Conservation (phyloP, 805 yeast genomes). For the Starmerella sirachaensis region DNA sequence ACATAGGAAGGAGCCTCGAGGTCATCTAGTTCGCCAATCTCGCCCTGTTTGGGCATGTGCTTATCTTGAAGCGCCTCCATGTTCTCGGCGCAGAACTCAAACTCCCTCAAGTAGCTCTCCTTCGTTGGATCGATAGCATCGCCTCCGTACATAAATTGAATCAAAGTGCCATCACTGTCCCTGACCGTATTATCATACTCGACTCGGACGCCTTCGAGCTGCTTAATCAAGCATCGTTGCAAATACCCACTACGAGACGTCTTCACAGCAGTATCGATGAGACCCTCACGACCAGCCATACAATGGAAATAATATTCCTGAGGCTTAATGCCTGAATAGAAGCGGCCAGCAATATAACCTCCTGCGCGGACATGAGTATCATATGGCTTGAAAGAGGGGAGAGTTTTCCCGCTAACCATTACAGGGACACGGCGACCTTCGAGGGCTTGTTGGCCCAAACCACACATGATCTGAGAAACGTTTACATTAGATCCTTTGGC, state of each 20-base stretch:
- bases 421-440: slow-evolving; percentile 99
- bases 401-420: slow-evolving; percentile 95
- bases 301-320: slow-evolving; percentile 99
- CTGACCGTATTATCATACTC: slow-evolving; percentile 91
- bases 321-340: slow-evolving; percentile 94
- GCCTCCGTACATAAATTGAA: slow-evolving; percentile 96
- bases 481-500: slow-evolving; percentile 98
- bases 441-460: slow-evolving; percentile 95
- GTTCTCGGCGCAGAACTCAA: slow-evolving; percentile 84
- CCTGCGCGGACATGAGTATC: slow-evolving; percentile 98
- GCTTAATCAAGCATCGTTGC: slow-evolving; percentile 96
- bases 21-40: slow-evolving; percentile 55
- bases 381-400: slow-evolving; percentile 91
- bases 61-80: slow-evolving; percentile 74
- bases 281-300: slow-evolving; percentile 99
- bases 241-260: slow-evolving; percentile 96
- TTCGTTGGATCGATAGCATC: slow-evolving; percentile 90
- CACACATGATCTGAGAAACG: slow-evolving; percentile 98
- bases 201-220: slow-evolving; percentile 91
- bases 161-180: slow-evolving; percentile 85
- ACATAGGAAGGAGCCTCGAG: slow-evolving; percentile 68
- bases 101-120: slow-evolving; percentile 87
- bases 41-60: slow-evolving; percentile 68
- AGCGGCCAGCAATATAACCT: slow-evolving; percentile 93
- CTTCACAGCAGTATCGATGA: slow-evolving; percentile 98